Evolutionary conservation across 2,329 filamentous ascomycete species (phyloP).

Genomic region (Tolypocladium inflatum): DNA sequence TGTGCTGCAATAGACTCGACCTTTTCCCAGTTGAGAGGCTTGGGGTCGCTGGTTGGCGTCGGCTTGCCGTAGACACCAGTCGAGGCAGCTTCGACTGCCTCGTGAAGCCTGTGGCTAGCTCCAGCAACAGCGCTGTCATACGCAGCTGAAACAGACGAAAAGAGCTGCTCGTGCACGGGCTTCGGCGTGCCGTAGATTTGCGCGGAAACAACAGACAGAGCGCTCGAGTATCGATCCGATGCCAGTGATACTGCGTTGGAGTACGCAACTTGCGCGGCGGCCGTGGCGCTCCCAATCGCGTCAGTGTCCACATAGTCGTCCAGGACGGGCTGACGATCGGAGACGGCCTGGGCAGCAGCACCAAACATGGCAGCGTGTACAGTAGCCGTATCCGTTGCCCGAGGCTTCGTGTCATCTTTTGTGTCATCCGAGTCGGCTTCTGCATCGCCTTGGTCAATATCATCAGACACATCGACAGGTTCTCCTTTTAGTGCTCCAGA

Average conservation of each 20-base stretch:
- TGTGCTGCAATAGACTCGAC: slow-evolving; percentile 59
- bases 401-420: slow-evolving; percentile 14
- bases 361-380: slow-evolving; percentile 41
- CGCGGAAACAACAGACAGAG: slow-evolving; percentile 56
- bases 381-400: slow-evolving; percentile 15
- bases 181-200: slow-evolving; percentile 61
- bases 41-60: slow-evolving; percentile 29
- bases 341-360: slow-evolving; percentile 39
- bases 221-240: slow-evolving; percentile 58
- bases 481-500: not conserved
- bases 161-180: slow-evolving; percentile 59
- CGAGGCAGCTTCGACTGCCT: slow-evolving; percentile 44
- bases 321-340: slow-evolving; percentile 37
- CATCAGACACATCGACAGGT: not conserved
- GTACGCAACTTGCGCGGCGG: slow-evolving; percentile 48
- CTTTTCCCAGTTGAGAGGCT: slow-evolving; percentile 35
- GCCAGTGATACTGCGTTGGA: slow-evolving; percentile 55
- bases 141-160: slow-evolving; percentile 57
- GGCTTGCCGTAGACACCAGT: slow-evolving; percentile 38
- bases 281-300: slow-evolving; percentile 24
- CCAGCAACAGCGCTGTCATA: slow-evolving; percentile 57
- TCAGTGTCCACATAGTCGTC: slow-evolving; percentile 31
- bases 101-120: slow-evolving; percentile 49
- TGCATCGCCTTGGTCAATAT: not conserved
- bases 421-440: slow-evolving; percentile 13